phyloP scores from a whole-genome alignment of 2,329 filamentous ascomycete species.

The Gliomastix tumulicola region DNA sequence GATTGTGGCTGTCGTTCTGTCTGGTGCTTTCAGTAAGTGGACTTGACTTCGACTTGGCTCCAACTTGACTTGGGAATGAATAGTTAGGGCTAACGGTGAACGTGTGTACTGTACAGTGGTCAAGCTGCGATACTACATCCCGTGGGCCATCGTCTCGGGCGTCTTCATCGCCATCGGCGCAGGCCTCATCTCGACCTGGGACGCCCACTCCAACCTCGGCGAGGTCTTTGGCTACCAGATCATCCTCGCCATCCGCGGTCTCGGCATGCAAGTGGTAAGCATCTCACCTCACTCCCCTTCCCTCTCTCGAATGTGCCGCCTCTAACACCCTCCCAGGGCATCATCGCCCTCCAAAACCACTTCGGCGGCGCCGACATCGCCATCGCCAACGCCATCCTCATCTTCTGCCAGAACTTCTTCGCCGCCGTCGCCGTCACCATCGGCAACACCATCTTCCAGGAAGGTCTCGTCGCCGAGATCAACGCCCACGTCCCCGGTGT shows the following conservation, averaged over 20 bases:
- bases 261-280: constrained; percentile 26
- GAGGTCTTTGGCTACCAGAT: constrained; percentile 42
- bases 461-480: constrained; percentile 2
- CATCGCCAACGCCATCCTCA: constrained; percentile 5
- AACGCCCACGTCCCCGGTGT: constrained; percentile 2
- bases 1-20: constrained; percentile 23
- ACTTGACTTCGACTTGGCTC: not conserved
- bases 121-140: constrained; percentile 8
- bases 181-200: constrained; percentile 28
- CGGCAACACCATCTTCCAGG: constrained; percentile 8
- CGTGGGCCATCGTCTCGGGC: constrained; percentile 19
- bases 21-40: constrained; percentile 20
- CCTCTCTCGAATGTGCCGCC: constrained; percentile 3
- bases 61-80: not conserved
- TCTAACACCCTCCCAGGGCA: constrained; percentile 3
- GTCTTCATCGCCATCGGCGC: constrained; percentile 25
- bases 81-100: not conserved
- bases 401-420: constrained; percentile 33
- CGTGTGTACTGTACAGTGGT: constrained; percentile 9
- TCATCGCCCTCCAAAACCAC: constrained; percentile 7
- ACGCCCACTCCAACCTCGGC: constrained; percentile 17
- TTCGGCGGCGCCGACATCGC: constrained; percentile 2
- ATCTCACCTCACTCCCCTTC: constrained; percentile 4
- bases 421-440: constrained; percentile 34
- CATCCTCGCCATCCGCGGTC: constrained; percentile 33